A percentile compares a stretch with the other conserved stretches of the same genome.
These are phyloP conservation scores for Penicillium taxi DNA, from an alignment of 495 filamentous ascomycete genomes.

Conservation along the genomic window DNA sequence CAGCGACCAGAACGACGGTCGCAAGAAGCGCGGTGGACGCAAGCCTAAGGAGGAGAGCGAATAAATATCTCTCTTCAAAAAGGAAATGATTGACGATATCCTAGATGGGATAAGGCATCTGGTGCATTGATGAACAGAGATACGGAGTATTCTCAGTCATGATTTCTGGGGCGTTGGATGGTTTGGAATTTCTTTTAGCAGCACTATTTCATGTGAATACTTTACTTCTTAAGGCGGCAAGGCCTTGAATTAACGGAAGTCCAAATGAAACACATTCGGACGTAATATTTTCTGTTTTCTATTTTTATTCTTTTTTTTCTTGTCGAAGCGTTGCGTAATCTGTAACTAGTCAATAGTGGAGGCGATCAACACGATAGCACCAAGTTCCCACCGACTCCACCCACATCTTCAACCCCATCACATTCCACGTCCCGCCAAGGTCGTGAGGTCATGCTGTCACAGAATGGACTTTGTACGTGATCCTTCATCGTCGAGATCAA, in stretches of 20 bases:
- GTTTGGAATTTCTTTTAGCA: slow-evolving; percentile 22
- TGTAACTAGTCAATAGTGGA: too few species aligned
- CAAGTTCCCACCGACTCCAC: slow-evolving; percentile 19
- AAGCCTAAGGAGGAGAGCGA: slow-evolving; percentile 44
- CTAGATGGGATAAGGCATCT: slow-evolving; percentile 18
- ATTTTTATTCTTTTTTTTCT: too few species aligned
- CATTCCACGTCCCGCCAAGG: slow-evolving; percentile 12
- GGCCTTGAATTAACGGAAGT: too few species aligned
- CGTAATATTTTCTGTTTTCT: too few species aligned
- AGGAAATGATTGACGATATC: slow-evolving; percentile 19
- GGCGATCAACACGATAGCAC: slow-evolving; percentile 18
- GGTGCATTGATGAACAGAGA: slow-evolving; percentile 16
- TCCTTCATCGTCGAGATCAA: background rate
- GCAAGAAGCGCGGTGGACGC: slow-evolving; percentile 38
- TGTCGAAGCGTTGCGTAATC: too few species aligned
- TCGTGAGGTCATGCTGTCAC: slow-evolving; percentile 27
- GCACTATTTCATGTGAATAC: slow-evolving; percentile 33
- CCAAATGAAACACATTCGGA: too few species aligned
- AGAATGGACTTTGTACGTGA: slow-evolving; percentile 38
- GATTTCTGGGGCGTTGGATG: slow-evolving; percentile 22
- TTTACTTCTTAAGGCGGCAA: too few species aligned
- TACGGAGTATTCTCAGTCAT: background rate
- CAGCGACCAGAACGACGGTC: slow-evolving; percentile 44
- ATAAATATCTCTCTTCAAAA: slow-evolving; percentile 10
- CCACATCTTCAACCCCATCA: slow-evolving; percentile 12